Base-by-base conservation (phyloP, 768 basidiomycete genomes). In the Tephrocybe sp. region DNA sequence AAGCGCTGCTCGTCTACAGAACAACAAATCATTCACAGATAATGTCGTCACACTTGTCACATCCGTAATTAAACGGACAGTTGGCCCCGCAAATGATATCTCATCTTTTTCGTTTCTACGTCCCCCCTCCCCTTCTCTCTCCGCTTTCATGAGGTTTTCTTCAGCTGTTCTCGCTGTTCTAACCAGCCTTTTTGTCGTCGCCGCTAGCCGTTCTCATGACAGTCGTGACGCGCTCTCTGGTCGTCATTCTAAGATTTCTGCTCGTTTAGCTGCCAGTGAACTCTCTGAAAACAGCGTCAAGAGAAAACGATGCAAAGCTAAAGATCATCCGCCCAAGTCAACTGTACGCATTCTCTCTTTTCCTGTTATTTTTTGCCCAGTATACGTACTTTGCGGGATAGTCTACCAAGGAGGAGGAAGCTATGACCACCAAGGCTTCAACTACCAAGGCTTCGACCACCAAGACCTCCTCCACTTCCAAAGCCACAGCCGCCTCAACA, bases 131-230 rank as follows among this genome's bases (percentile, higher is more conserved):
- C 43, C 53, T 31, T 57, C 49, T 51, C 56, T 45, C 26, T 60
- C 62, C 39, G 49, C 43, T 47, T 57, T 54, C 52, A 80, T 82
- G 80, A 79, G 73, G 70, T 51, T 75, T 54, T 59, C 68, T 46
- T 61, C 71, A 56, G 62, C 75, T 33, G 30, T 73, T 35, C 50
- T 75, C 43, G 64, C 62, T 34, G 53, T 74, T 58, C 61, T 81
- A 45, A 62, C 74, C 53, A 61, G 73, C 38, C 52, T 65, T 43
- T 49, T 67, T 13, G 48, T 64, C 16, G 67, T 66, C 35, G 70
- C 64, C 35, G 70, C 73, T 16, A 68, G 66, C 48, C 52, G 47
- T 52, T 58, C 62, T n/a, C 66, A 66, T 54, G 68, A 60, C 39
- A 61, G 53, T 40, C 56, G 54, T 44, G 62, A 54, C 26, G 49